Conservation (phyloP, 805 yeast species). For the Lachancea nothofagi region DNA sequence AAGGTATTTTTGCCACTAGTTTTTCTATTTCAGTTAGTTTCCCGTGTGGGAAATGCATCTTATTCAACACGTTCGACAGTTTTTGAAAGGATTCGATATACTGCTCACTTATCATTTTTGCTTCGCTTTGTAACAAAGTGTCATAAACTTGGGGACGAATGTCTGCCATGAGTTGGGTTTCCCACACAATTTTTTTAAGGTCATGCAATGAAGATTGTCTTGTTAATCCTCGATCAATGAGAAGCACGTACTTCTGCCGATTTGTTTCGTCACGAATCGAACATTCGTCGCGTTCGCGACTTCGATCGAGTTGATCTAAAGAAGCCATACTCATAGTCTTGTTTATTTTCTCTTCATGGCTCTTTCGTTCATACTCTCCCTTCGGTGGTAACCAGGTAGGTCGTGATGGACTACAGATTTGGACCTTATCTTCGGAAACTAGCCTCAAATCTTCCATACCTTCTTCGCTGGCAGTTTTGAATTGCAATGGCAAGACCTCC, state of each 20-base stretch:
- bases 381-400: slow-evolving; percentile 74
- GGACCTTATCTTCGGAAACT: slow-evolving; percentile 56
- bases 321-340: slow-evolving; percentile 34
- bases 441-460: slow-evolving; percentile 55
- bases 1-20: slow-evolving; percentile 18
- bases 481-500: slow-evolving; percentile 35
- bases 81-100: slow-evolving; percentile 38
- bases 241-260: slow-evolving; percentile 21
- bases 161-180: slow-evolving; percentile 24
- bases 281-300: slow-evolving; percentile 25
- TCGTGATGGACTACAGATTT: slow-evolving; percentile 51
- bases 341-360: slow-evolving; percentile 53
- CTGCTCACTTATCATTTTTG: slow-evolving; percentile 19
- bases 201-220: slow-evolving; percentile 27
- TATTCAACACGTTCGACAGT: slow-evolving; percentile 27
- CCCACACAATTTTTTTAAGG: slow-evolving; percentile 28
- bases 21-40: slow-evolving; percentile 29
- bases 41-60: slow-evolving; percentile 30
- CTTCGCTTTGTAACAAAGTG: slow-evolving; percentile 23
- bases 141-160: slow-evolving; percentile 22
- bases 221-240: slow-evolving; percentile 30
- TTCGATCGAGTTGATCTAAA: slow-evolving; percentile 28
- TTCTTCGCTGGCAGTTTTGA: slow-evolving; percentile 34
- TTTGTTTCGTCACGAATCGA: slow-evolving; percentile 26
- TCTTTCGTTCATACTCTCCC: slow-evolving; percentile 42